Evolutionary conservation across 2,329 filamentous ascomycete genomes (phyloP).

Genomic region (Orbilia blumenaviensis): DNA sequence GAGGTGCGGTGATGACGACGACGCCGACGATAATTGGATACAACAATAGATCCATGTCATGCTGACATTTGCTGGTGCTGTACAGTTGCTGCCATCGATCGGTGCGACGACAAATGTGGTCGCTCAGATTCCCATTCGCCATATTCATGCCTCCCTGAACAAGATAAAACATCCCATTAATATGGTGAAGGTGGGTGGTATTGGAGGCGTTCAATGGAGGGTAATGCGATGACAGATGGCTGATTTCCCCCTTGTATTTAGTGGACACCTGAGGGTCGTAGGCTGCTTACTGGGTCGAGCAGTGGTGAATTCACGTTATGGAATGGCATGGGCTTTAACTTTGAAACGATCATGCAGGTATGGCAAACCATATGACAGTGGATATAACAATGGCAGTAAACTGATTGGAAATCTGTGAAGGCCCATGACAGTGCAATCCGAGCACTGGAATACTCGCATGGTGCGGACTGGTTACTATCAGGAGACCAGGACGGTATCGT

Average conservation of each 20-base stretch:
- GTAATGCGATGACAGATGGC: background rate
- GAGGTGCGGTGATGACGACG: constrained; percentile 22
- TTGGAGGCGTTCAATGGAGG: background rate
- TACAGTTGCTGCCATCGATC: constrained; percentile 81
- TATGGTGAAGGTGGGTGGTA: constrained; percentile 69
- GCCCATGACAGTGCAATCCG: constrained; percentile 90
- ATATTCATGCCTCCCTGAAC: constrained; percentile 96
- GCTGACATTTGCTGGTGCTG: background rate
- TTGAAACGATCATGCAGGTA: constrained; percentile 96
- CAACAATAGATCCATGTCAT: constrained; percentile 27
- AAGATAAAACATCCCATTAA: constrained; percentile 98
- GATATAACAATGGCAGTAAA: background rate
- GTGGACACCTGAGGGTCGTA: constrained; percentile 95
- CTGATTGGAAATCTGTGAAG: constrained; percentile 57
- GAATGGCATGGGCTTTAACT: constrained; percentile 99
- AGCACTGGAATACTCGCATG: constrained; percentile 87
- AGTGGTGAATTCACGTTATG: constrained; percentile 98
- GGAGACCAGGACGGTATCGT: constrained; percentile 93
- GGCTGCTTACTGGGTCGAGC: constrained; percentile 89
- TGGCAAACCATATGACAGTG: constrained; percentile 54
- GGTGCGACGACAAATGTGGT: constrained; percentile 76
- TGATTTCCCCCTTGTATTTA: constrained; percentile 63
- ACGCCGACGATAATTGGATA: constrained; percentile 36
- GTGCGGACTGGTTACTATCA: constrained; percentile 95
- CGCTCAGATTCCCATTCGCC: constrained; percentile 90